These are phyloP conservation scores for Thelonectria blattea DNA, from an alignment of 2,329 filamentous ascomycete genomes.

Conservation along the genomic window DNA sequence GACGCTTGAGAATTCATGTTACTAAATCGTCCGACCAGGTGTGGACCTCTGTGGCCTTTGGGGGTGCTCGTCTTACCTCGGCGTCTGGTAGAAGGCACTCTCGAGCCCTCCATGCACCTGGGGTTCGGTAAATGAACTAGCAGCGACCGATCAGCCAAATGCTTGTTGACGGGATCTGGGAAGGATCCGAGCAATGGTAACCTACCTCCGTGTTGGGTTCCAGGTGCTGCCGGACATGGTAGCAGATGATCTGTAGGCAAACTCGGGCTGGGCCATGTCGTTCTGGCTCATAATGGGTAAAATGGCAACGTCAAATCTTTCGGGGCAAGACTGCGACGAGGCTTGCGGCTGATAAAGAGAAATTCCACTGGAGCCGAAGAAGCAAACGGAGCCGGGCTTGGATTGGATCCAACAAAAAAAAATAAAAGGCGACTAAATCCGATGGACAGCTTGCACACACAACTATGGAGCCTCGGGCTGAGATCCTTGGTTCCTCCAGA, in stretches of 20 bases:
- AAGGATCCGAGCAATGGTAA: conserved; percentile 25
- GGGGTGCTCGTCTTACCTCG: conserved; percentile 45
- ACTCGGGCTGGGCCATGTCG: conserved; percentile 55
- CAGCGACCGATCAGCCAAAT: conserved; percentile 39
- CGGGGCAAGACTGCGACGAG: conserved; percentile 32
- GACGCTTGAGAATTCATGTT: conserved; percentile 51
- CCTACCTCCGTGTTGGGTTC: conserved; percentile 61
- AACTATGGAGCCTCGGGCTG: conserved; percentile 39
- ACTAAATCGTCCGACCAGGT: conserved; percentile 32
- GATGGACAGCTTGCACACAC: conserved; percentile 39
- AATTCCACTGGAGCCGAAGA: conserved; percentile 36
- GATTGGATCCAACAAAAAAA: conserved; percentile 36
- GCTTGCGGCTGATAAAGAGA: conserved; percentile 41
- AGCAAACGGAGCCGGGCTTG: conserved; percentile 33
- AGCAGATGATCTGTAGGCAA: conserved; percentile 53
- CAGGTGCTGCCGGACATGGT: conserved; percentile 55
- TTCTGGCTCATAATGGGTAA: conserved; percentile 45
- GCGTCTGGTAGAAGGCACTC: conserved; percentile 44
- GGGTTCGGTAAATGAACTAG: conserved; percentile 43
- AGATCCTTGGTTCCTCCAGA: conserved; percentile 39
- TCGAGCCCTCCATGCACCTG: conserved; percentile 45
- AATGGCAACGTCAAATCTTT: conserved; percentile 32
- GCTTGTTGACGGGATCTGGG: conserved; percentile 5
- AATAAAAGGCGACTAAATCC: conserved; percentile 35
- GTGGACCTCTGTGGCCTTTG: conserved; percentile 5